phyloP scores from a whole-genome alignment of 2,329 filamentous ascomycete genomes.

The Tolypocladium inflatum region DNA sequence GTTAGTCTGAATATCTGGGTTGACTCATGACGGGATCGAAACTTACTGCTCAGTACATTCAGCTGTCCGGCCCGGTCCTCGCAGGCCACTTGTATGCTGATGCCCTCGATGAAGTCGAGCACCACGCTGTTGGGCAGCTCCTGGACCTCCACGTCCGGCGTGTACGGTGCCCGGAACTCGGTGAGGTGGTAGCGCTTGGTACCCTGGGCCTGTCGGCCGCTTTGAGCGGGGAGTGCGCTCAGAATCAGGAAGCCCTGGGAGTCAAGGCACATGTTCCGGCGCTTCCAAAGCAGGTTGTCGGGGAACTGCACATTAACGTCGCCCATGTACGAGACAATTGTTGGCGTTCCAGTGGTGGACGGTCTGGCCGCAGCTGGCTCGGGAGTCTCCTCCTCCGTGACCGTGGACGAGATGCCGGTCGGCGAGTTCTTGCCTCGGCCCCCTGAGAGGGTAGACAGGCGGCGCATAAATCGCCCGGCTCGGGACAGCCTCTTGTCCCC shows the following conservation, averaged over 20 bases:
- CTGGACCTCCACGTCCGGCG: slow-evolving; percentile 84
- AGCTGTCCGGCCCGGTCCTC: slow-evolving; percentile 50
- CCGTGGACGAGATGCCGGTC: slow-evolving; percentile 36
- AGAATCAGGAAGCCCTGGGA: slow-evolving; percentile 75
- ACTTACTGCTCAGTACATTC: slow-evolving; percentile 44
- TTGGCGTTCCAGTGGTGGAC: slow-evolving; percentile 20
- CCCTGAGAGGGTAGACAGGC: slow-evolving; percentile 44
- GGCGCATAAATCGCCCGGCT: slow-evolving; percentile 48
- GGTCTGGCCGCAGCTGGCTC: slow-evolving; percentile 13
- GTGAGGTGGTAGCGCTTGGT: slow-evolving; percentile 76
- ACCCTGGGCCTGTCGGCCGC: slow-evolving; percentile 32
- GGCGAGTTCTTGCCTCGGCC: slow-evolving; percentile 34
- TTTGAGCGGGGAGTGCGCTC: slow-evolving; percentile 49
- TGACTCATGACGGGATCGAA: neutral
- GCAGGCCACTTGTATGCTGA: slow-evolving; percentile 54
- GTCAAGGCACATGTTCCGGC: slow-evolving; percentile 79
- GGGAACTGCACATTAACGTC: slow-evolving; percentile 97
- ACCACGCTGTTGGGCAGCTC: slow-evolving; percentile 82
- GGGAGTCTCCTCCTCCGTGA: slow-evolving; percentile 35
- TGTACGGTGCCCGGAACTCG: slow-evolving; percentile 70
- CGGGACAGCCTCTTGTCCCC: slow-evolving; percentile 41
- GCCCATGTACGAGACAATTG: slow-evolving; percentile 60
- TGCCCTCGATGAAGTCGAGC: slow-evolving; percentile 50
- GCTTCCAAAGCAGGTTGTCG: slow-evolving; percentile 93
- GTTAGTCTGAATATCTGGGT: neutral